Base-by-base conservation (phyloP, 1,284 basidiomycete species). In the Fomitopsis schrenkii region DNA sequence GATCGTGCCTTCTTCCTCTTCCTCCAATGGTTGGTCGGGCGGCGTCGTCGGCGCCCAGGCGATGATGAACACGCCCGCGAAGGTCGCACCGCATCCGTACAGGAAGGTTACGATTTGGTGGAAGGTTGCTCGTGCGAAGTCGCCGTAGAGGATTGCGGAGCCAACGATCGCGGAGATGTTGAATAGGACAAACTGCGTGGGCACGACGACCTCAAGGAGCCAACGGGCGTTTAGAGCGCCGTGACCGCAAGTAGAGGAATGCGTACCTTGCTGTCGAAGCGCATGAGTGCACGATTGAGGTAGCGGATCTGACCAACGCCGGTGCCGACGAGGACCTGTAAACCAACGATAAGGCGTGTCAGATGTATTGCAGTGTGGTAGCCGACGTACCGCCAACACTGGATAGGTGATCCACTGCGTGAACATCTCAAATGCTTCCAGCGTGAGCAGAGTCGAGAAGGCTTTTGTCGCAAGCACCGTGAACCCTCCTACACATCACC, bases 391-490 rank as follows among this genome's bases (percentile, higher is more conserved):
- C 91, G 10, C 78, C 75, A 52, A 94, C 35, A 90, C 76, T 41
- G 88, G 87, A 76, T 94, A 95, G 9, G 90, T 91, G 60, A 95
- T 88, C 82, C 89, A 88, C 61, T 87, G 80, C 6, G 81, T 80
- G 73, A 93, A 91, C 63, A 93, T 87, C 28, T 85, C 80, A 28
- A 91, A 77, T 80, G 91, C 91, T 71, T 90, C 80, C 65, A 86
- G 78, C 17, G 91, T 91, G 42, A 97, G 76, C 36, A 99, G 79
- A 1, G 91, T 93, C 14, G 94, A 96, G 42, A 97, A 76, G 1
- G 93, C 96, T 72, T 99, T 98, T 1, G 97, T 98, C 0, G 94
- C 88, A 3, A 99, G 79, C 0, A 98, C 96, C 1, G 96, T 98
- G 73, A 96, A 98, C 5, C 94, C 96, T 30, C 95, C 94, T 90